Conservation (phyloP, 2,329 filamentous ascomycete species). For the Penicillium sp. region DNA sequence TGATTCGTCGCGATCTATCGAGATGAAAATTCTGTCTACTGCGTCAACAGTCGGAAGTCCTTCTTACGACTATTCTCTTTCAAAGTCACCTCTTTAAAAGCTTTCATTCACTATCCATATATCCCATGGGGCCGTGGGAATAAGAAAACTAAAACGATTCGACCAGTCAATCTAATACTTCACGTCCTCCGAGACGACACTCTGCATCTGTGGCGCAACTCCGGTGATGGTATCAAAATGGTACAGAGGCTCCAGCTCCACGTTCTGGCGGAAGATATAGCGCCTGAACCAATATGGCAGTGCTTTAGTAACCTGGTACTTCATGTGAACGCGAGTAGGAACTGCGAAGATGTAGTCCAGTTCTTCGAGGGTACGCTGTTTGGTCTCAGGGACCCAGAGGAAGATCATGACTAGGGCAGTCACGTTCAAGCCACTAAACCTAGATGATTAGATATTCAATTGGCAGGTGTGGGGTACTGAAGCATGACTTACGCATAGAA, state of each 20-base stretch:
- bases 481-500: conserved; percentile 51
- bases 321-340: conserved; percentile 54
- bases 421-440: conserved; percentile 52
- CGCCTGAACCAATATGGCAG: conserved; percentile 61
- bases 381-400: conserved; percentile 57
- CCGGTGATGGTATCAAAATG: conserved; percentile 39
- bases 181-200: background rate
- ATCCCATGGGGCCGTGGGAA: too few species aligned
- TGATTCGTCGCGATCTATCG: too few species aligned
- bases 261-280: conserved; percentile 52
- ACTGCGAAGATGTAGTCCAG: conserved; percentile 59
- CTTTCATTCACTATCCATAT: too few species aligned
- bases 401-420: conserved; percentile 62
- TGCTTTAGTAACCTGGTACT: conserved; percentile 55
- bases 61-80: too few species aligned
- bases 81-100: too few species aligned
- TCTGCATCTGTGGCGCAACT: background rate
- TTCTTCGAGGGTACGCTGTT: conserved; percentile 52
- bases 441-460: conserved; percentile 1
- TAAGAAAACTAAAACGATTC: background rate
- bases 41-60: too few species aligned
- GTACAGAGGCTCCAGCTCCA: conserved; percentile 51
- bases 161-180: conserved; percentile 1
- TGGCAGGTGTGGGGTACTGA: background rate
- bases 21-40: too few species aligned